Conservation (phyloP, 768 basidiomycete genomes). For the Collybia mongolica region DNA sequence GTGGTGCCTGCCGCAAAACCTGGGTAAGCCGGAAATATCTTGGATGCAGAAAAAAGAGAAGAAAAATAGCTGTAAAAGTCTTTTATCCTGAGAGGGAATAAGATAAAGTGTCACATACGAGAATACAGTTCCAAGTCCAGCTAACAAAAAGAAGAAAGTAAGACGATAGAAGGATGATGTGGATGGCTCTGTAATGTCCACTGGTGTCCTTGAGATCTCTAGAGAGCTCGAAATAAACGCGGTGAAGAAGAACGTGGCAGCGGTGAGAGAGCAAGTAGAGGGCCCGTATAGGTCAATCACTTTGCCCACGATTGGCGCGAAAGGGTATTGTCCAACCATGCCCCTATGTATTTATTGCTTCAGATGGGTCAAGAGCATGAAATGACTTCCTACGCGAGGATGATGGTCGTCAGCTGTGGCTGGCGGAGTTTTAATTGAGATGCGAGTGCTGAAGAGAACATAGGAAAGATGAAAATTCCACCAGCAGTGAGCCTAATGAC, state of each 20-base stretch:
- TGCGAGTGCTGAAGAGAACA: conserved; percentile 65
- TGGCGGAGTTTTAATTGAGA: conserved; percentile 64
- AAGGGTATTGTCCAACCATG: conserved; percentile 80
- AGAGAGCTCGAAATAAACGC: conserved; percentile 66
- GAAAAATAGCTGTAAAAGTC: conserved; percentile 66
- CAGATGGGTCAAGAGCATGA: conserved; percentile 1
- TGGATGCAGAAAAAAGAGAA: conserved; percentile 72
- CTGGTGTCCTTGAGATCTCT: conserved; percentile 49
- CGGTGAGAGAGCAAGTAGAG: conserved; percentile 61
- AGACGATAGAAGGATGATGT: conserved; percentile 49
- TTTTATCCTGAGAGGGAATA: background rate
- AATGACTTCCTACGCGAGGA: conserved; percentile 56
- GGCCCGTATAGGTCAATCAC: conserved; percentile 68
- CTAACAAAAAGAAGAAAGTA: conserved; percentile 56
- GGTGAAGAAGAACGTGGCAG: conserved; percentile 54
- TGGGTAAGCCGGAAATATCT: conserved; percentile 61
- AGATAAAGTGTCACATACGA: conserved; percentile 48
- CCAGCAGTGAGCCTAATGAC: conserved; percentile 67
- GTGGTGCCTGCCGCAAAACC: conserved; percentile 66
- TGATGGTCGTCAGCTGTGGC: conserved; percentile 76
- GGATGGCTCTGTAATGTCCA: conserved; percentile 33
- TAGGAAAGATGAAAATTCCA: conserved; percentile 78
- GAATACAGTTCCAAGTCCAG: conserved; percentile 68
- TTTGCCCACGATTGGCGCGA: conserved; percentile 68
- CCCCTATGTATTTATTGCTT: conserved; percentile 43